Percentiles rank a stretch among this genome's conserved stretches.
Evolutionary conservation across 2,329 filamentous ascomycete genomes (phyloP).

Genomic region (Exophiala oligosperma): DNA sequence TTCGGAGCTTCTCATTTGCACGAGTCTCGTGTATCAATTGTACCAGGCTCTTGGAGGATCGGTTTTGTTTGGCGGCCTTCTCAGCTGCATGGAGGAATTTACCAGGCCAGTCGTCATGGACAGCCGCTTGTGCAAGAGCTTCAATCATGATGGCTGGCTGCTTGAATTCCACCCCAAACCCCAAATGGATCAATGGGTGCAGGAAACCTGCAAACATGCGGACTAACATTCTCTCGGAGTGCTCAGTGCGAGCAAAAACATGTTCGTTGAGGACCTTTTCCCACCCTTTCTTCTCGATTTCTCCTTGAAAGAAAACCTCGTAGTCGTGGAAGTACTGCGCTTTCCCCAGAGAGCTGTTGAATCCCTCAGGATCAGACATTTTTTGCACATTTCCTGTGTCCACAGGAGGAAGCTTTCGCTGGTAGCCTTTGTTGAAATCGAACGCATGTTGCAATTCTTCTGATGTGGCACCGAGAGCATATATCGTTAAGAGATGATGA

Average conservation of each 20-base stretch:
- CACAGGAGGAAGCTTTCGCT: slow-evolving; percentile 54
- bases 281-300: slow-evolving; percentile 68
- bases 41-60: slow-evolving; percentile 43
- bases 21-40: slow-evolving; percentile 63
- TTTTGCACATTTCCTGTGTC: slow-evolving; percentile 55
- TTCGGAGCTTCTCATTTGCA: slow-evolving; percentile 56
- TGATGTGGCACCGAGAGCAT: slow-evolving; percentile 63
- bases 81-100: slow-evolving; percentile 47
- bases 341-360: slow-evolving; percentile 63
- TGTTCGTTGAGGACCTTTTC: slow-evolving; percentile 50
- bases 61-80: slow-evolving; percentile 40
- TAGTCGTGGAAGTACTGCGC: slow-evolving; percentile 70
- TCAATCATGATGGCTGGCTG: slow-evolving; percentile 76
- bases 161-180: slow-evolving; percentile 74
- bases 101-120: slow-evolving; percentile 50
- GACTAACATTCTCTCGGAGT: slow-evolving; percentile 67
- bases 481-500: slow-evolving; percentile 27
- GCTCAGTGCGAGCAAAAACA: slow-evolving; percentile 65
- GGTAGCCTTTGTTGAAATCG: slow-evolving; percentile 65
- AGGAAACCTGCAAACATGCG: slow-evolving; percentile 69
- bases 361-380: slow-evolving; percentile 58
- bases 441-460: slow-evolving; percentile 64
- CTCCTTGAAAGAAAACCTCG: slow-evolving; percentile 71
- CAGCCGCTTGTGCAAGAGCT: slow-evolving; percentile 70
- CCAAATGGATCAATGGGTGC: slow-evolving; percentile 79